Percentiles rank a stretch among this genome's conserved stretches.
Evolutionary conservation across 495 filamentous ascomycete genomes (phyloP).

Genomic region (Xylaria telfairii): DNA sequence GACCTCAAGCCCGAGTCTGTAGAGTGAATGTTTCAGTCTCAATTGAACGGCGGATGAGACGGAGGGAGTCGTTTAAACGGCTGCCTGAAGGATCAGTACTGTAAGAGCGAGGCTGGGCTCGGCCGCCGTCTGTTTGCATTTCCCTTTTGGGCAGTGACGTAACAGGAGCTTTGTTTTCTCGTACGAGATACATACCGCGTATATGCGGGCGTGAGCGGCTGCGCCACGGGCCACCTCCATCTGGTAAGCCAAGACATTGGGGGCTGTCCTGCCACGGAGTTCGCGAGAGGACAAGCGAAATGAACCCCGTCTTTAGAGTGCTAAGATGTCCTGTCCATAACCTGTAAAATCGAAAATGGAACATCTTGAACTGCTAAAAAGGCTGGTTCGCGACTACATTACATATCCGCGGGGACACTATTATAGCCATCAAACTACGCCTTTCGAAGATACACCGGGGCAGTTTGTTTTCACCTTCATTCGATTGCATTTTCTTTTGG

Average conservation of each 20-base stretch:
- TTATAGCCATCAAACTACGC: too few species aligned
- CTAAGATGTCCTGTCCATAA: too few species aligned
- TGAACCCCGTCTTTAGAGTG: not conserved
- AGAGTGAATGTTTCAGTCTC: too few species aligned
- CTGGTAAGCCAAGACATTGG: not conserved
- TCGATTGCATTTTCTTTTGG: too few species aligned
- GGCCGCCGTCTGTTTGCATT: not conserved
- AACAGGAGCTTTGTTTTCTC: not conserved
- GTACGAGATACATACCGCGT: conserved; percentile 1
- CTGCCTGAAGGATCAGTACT: conserved; percentile 20
- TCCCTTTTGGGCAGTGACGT: not conserved
- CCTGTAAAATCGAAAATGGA: too few species aligned
- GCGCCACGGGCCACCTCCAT: not conserved
- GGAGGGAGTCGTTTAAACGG: conserved; percentile 10
- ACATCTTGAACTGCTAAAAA: too few species aligned
- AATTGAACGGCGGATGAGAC: not conserved
- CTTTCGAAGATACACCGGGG: too few species aligned
- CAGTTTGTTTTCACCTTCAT: too few species aligned
- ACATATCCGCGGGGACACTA: too few species aligned
- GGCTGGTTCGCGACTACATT: too few species aligned
- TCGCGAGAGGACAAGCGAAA: not conserved
- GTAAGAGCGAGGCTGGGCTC: too few species aligned
- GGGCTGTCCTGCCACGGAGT: not conserved
- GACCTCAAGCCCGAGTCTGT: too few species aligned
- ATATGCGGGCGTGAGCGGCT: not conserved